Evolutionary conservation across 2,329 filamentous ascomycete species (phyloP).

Genomic region (Hymenoscyphus scutula): DNA sequence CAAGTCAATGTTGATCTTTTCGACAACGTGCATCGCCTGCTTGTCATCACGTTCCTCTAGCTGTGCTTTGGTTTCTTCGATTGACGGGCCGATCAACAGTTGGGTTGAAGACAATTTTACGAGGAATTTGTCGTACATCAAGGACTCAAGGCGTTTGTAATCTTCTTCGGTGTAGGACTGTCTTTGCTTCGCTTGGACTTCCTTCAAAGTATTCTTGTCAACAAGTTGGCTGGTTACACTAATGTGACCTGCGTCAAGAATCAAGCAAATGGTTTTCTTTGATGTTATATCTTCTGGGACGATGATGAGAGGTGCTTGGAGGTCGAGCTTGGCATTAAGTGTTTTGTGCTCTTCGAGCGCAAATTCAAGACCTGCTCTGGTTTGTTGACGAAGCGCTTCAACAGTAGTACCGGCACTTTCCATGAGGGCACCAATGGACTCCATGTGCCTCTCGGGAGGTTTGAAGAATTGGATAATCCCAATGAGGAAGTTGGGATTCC

Average conservation of each 20-base stretch:
- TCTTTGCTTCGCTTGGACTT: conserved; percentile 87
- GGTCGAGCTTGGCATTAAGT: conserved; percentile 90
- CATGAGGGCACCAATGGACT: conserved; percentile 93
- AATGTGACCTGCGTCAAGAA: conserved; percentile 93
- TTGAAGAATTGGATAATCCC: conserved; percentile 94
- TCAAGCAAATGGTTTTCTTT: conserved; percentile 79
- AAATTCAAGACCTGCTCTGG: conserved; percentile 91
- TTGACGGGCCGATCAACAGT: conserved; percentile 88
- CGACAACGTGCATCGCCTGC: conserved; percentile 82
- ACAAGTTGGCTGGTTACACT: conserved; percentile 93
- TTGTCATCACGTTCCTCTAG: conserved; percentile 65
- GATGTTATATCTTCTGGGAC: conserved; percentile 89
- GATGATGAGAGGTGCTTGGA: conserved; percentile 94
- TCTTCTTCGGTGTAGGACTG: conserved; percentile 87
- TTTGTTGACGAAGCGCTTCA: conserved; percentile 91
- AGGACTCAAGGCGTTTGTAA: conserved; percentile 78
- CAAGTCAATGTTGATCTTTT: conserved; percentile 97
- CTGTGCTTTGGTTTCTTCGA: conserved; percentile 84
- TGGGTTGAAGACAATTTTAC: conserved; percentile 94
- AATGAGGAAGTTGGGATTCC: conserved; percentile 91
- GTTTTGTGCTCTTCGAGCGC: conserved; percentile 97
- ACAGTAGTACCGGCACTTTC: conserved; percentile 94
- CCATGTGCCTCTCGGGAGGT: conserved; percentile 95
- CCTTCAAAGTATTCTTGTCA: conserved; percentile 82
- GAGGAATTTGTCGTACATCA: conserved; percentile 97